Conservation (phyloP, 179 eudicot species). For the Patellifolia procumbens region DNA sequence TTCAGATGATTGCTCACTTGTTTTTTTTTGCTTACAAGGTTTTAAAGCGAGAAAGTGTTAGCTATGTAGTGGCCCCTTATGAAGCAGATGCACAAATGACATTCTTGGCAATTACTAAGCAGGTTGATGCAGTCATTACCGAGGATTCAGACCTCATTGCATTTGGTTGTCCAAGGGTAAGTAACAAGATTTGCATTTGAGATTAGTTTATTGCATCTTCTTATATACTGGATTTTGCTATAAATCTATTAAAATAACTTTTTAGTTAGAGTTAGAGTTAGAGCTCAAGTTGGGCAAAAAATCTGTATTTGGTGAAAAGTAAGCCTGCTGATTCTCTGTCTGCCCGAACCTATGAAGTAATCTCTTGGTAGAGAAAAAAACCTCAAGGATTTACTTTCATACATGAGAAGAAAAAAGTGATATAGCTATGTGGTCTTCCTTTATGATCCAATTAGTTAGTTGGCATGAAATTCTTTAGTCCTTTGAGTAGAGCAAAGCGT, state of each 20-base stretch:
- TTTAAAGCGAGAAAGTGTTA: conserved; percentile 66
- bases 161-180: conserved; percentile 95
- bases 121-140: conserved; percentile 90
- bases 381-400: not conserved
- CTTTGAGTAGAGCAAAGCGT: not conserved
- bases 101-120: conserved; percentile 71
- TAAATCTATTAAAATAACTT: not conserved
- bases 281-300: not conserved
- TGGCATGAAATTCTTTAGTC: not conserved
- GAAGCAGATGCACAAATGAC: conserved; percentile 99
- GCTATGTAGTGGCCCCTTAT: conserved; percentile 89
- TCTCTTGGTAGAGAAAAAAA: not conserved
- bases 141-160: conserved; percentile 97
- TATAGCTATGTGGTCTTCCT: not conserved
- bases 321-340: not conserved
- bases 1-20: not conserved
- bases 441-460: not conserved
- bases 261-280: not conserved
- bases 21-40: conserved; percentile 49
- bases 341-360: not conserved
- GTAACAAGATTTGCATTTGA: conserved; percentile 27
- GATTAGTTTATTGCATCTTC: not conserved
- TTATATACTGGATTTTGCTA: not conserved
- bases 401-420: not conserved
- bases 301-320: not conserved